Conservation (phyloP, 495 filamentous ascomycete species). For the Mytilinidion resinicola region DNA sequence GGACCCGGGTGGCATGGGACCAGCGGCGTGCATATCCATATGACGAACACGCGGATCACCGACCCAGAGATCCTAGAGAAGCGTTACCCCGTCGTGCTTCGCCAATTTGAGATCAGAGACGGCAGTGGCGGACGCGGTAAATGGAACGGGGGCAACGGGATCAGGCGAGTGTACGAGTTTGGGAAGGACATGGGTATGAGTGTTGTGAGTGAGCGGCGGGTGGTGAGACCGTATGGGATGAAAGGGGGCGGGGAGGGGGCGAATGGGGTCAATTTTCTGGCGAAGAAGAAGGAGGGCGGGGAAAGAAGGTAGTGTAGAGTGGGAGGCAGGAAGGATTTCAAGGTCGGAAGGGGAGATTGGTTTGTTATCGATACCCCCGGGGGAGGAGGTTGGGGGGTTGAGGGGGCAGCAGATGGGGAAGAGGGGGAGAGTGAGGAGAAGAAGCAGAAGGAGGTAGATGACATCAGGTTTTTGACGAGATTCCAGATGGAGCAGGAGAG, state of each 20-base stretch:
- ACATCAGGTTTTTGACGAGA: conserved; percentile 5
- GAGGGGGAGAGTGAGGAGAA: neutral
- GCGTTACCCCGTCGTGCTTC: conserved; percentile 14
- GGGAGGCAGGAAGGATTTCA: conserved; percentile 10
- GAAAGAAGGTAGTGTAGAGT: conserved; percentile 1
- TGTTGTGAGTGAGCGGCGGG: conserved; percentile 5
- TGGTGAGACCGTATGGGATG: conserved; percentile 7
- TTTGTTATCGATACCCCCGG: conserved; percentile 10
- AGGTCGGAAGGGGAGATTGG: conserved; percentile 2
- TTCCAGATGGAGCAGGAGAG: conserved; percentile 8
- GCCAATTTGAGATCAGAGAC: conserved; percentile 5
- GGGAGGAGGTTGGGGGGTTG: conserved; percentile 8
- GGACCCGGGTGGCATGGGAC: conserved; percentile 16
- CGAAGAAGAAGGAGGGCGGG: neutral
- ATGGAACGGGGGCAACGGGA: conserved; percentile 10
- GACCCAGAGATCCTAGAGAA: conserved; percentile 18
- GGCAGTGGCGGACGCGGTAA: conserved; percentile 5
- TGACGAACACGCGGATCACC: conserved; percentile 22
- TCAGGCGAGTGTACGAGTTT: conserved; percentile 8
- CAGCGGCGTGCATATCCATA: conserved; percentile 16
- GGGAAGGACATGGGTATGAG: neutral
- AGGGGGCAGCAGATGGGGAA: neutral
- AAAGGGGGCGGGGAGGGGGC: conserved; percentile 1
- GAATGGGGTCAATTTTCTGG: conserved; percentile 8
- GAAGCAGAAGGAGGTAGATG: neutral